Conservation (phyloP, 2,329 filamentous ascomycete species). For the Verticillium dahliae region DNA sequence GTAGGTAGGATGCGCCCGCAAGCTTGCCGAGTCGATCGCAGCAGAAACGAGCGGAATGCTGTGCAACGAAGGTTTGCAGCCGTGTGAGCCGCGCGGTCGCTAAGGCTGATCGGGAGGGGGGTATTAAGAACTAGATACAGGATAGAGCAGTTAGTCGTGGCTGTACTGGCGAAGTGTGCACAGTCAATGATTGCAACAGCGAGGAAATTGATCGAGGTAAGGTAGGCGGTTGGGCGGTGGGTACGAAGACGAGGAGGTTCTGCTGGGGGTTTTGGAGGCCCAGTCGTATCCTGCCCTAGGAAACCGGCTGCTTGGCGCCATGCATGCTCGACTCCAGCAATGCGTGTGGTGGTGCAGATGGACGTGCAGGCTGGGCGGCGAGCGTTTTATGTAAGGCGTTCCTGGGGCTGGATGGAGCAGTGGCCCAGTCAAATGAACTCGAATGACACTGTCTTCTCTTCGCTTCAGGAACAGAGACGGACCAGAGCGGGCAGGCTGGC, state of each 20-base stretch:
- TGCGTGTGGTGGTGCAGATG: not conserved
- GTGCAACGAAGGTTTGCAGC: not conserved
- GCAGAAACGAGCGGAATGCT: not conserved
- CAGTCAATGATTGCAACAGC: not conserved
- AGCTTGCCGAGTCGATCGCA: not conserved
- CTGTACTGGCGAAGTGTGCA: not conserved
- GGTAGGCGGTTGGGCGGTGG: not conserved
- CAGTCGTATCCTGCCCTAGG: not conserved
- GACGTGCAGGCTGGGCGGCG: not conserved
- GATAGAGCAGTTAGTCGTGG: not conserved
- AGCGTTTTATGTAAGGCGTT: not conserved
- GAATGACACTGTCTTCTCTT: not conserved
- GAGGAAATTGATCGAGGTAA: not conserved
- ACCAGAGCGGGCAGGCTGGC: not conserved
- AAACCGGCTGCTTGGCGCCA: not conserved
- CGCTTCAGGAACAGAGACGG: not conserved
- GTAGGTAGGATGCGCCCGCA: not conserved
- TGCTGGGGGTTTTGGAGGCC: not conserved
- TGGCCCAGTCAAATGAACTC: not conserved
- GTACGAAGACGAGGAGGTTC: not conserved
- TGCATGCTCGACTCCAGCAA: not conserved
- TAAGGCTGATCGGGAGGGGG: not conserved
- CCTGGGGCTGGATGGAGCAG: not conserved
- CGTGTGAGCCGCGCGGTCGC: not conserved
- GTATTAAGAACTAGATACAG: slow-evolving; percentile 3